Evolutionary conservation across 495 filamentous ascomycete species (phyloP), one percentile per base, ranked within the genome.

Genomic region (Tuber borchii): DNA sequence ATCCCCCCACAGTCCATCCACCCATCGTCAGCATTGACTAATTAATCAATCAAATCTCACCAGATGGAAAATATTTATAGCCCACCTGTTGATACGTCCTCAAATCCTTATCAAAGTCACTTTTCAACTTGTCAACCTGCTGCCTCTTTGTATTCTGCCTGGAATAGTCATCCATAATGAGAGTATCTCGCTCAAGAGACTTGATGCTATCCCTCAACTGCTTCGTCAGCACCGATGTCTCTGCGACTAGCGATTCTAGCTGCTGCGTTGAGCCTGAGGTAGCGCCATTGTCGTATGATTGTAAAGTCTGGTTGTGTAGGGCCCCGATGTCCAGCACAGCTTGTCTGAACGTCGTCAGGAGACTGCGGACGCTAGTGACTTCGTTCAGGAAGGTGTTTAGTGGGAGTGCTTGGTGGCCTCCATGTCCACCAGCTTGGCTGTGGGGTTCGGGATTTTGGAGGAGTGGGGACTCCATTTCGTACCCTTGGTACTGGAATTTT

Each of bases 201-300:
- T 90, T 90, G 85, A 93, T 90, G 82, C 90, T 87, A 82, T 90
- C 88, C 72, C 89, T 87, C 84, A 93, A 90, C 37, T 86, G 85
- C 22, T 86, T 88, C 84, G 91, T 92, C 80, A 89, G 86, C 48
- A 88, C 83, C 82, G 91, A 90, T 3, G 91, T 91, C 69, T 91
- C 86, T 45, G 90, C 85, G 76, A 91, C 86, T 26, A 90, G 82
- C 75, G 87, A 83, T 80, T 93, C 89, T 43, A 92, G 84, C 79
- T 88, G 86, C 69, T 70, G 68, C 2, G 75, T 73, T 1, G 81
- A 78, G 20, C 76, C 76, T 4, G 80, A 68, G 6, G 79, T 77
- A 70, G 79, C 77, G 16, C 79, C 79, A 71, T 80, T 61, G 46
- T 81, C 79, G 68, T 81, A 81, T 42, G 74, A 78, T 76, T 81